Conservation (phyloP, 345 rosid genomes). For the Eucalyptus tenuipes region DNA sequence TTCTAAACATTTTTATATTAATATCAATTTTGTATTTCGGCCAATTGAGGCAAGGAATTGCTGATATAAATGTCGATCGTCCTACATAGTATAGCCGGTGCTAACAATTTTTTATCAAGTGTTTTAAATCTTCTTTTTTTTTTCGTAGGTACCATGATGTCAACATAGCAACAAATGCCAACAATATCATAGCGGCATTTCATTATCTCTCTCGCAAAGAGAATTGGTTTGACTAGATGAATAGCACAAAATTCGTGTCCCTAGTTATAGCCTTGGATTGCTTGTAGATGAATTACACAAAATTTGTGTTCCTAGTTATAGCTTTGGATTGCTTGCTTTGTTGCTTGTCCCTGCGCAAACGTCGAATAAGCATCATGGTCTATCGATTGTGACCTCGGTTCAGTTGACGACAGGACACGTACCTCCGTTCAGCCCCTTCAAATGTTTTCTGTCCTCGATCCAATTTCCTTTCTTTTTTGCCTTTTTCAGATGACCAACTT, state of each 20-base stretch:
- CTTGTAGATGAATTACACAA: background rate
- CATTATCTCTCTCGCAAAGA: background rate
- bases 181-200: background rate
- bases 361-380: background rate
- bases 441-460: background rate
- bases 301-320: background rate
- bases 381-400: background rate
- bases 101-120: no score
- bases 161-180: background rate
- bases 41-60: no score
- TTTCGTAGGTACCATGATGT: background rate
- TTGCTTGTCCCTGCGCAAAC: background rate
- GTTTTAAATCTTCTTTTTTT: no score
- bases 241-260: background rate
- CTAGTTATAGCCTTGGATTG: background rate
- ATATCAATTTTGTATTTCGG: accelerated
- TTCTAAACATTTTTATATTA: no score
- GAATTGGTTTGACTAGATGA: background rate
- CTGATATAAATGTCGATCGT: accelerated
- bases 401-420: background rate
- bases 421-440: background rate
- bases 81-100: accelerated
- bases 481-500: background rate
- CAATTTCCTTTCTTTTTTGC: background rate
- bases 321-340: background rate